A percentile compares a stretch with the other conserved stretches of the same genome.
Evolutionary conservation across 495 filamentous ascomycete genomes (phyloP).

Genomic region (Penicillium turbatum): DNA sequence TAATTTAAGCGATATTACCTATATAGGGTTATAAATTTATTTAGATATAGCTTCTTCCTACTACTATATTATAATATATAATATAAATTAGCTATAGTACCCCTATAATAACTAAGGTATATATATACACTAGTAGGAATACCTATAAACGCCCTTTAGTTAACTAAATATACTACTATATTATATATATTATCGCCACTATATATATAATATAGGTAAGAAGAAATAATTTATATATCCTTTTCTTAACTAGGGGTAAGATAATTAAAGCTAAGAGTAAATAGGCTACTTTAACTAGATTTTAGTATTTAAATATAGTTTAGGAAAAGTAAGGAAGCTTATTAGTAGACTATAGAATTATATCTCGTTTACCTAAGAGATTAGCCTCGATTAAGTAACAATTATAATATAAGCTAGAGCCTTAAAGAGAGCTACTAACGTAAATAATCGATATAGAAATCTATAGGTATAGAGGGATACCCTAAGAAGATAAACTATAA

Average conservation of each 20-base stretch:
- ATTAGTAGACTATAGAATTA: slow-evolving; percentile 17
- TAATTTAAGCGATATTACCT: slow-evolving; percentile 9
- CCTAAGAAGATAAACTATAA: slow-evolving; percentile 17
- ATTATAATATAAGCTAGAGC: slow-evolving; percentile 13
- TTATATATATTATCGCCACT: slow-evolving; percentile 6
- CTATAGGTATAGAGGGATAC: slow-evolving; percentile 24
- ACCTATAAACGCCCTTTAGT: neutral
- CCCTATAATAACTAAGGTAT: slow-evolving; percentile 1
- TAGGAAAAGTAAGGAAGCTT: neutral
- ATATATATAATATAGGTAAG: slow-evolving; percentile 17
- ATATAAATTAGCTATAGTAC: slow-evolving; percentile 10
- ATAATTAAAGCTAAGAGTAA: slow-evolving; percentile 17
- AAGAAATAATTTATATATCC: slow-evolving; percentile 22
- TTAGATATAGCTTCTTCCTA: slow-evolving; percentile 7
- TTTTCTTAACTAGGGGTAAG: slow-evolving; percentile 14
- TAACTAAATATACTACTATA: slow-evolving; percentile 10
- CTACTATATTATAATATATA: slow-evolving; percentile 12
- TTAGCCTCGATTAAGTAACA: neutral
- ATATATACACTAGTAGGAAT: slow-evolving; percentile 1
- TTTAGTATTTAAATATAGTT: neutral
- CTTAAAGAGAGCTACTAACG: slow-evolving; percentile 17
- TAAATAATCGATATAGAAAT: slow-evolving; percentile 20
- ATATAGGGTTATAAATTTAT: slow-evolving; percentile 1
- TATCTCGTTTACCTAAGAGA: slow-evolving; percentile 2
- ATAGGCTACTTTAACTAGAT: slow-evolving; percentile 5